Percentiles rank a stretch among this genome's conserved stretches.
phyloP scores from a whole-genome alignment of 2,329 filamentous ascomycete genomes.

The Pseudocercospora ulei region DNA sequence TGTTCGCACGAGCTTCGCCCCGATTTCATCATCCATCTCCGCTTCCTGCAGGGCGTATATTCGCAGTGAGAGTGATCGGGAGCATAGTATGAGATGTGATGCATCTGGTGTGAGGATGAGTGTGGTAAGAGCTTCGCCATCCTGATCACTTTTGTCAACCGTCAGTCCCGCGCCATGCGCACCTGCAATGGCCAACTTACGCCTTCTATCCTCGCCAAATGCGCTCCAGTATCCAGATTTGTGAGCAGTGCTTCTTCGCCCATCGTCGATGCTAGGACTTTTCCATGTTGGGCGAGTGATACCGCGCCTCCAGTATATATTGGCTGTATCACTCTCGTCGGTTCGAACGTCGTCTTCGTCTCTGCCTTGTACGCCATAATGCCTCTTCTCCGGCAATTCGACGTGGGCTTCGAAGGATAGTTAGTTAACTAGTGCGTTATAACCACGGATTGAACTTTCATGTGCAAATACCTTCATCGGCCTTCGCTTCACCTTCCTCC shows the following conservation, averaged over 20 bases:
- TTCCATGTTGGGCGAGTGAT: slow-evolving; percentile 68
- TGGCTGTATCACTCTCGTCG: slow-evolving; percentile 71
- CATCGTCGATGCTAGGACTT: slow-evolving; percentile 76
- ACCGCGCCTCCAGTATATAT: slow-evolving; percentile 90
- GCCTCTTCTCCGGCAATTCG: neutral
- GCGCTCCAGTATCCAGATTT: slow-evolving; percentile 69
- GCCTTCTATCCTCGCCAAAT: slow-evolving; percentile 78
- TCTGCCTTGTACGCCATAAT: slow-evolving; percentile 48
- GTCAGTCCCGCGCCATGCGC: slow-evolving; percentile 30
- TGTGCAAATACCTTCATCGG: slow-evolving; percentile 10
- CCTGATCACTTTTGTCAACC: slow-evolving; percentile 38
- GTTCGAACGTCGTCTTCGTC: slow-evolving; percentile 80
- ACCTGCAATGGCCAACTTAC: slow-evolving; percentile 43
- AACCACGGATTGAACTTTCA: slow-evolving; percentile 7
- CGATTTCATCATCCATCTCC: slow-evolving; percentile 49
- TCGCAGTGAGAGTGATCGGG: slow-evolving; percentile 89
- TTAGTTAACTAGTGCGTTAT: too few relatives aligned
- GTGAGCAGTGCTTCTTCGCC: slow-evolving; percentile 86
- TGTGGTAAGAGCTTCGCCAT: slow-evolving; percentile 64
- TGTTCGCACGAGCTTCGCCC: slow-evolving; percentile 61
- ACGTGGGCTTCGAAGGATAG: too few relatives aligned
- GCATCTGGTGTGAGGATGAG: slow-evolving; percentile 74
- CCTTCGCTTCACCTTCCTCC: neutral
- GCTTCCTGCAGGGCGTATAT: slow-evolving; percentile 65
- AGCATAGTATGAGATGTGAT: slow-evolving; percentile 82